Base-by-base conservation (phyloP, 2,329 filamentous ascomycete genomes). In the Ilyonectria sp. region DNA sequence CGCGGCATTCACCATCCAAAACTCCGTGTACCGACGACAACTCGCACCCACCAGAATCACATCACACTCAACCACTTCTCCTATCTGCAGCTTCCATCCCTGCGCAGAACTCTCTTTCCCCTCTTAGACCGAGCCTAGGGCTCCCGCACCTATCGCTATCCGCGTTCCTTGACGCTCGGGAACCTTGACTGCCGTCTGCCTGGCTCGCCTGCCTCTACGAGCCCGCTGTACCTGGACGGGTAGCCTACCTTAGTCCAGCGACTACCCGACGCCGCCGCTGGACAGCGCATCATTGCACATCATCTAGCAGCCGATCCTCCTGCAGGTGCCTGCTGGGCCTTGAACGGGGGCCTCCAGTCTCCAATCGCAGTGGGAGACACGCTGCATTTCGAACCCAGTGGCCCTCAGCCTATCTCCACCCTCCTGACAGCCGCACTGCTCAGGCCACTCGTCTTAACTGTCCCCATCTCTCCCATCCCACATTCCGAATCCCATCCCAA, bases 401-500 rank as follows among this genome's bases (percentile, higher is more conserved):
- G 71, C 64, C 69, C 70, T 67, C 68, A 68, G 63, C 57, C 66
- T 64, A 70, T 66, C 72, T 61, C 73, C 73, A 75, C 73, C 63
- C 52, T 57, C 52, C 63, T 72, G 58, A 69, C 69, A 73, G 60
- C 64, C 47, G 59, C 68, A 50, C 63, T 31, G 57, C 53, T 65
- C 63, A 68, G 62, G 64, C 67, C 67, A 71, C 50, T 60, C 44
- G 63, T 40, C 50, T 52, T 17, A 10, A 35, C 31, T 35, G n/a
- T 9, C 58, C 49, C 63, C 50, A 55, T 60, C 35, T 44, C 44
- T 60, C 57, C 50, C 52, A 60, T 60, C 54, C 57, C 63, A 46
- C 40, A 57, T 21, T 69, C 63, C 56, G 67, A 55, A 43, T 43
- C n/a, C 40, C 17, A 43, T 43, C 40, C 40, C 40, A 43, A 40